phyloP scores from a whole-genome alignment of 225 moss, liverwort and hornwort genomes.

The Sphagnum contortum region DNA sequence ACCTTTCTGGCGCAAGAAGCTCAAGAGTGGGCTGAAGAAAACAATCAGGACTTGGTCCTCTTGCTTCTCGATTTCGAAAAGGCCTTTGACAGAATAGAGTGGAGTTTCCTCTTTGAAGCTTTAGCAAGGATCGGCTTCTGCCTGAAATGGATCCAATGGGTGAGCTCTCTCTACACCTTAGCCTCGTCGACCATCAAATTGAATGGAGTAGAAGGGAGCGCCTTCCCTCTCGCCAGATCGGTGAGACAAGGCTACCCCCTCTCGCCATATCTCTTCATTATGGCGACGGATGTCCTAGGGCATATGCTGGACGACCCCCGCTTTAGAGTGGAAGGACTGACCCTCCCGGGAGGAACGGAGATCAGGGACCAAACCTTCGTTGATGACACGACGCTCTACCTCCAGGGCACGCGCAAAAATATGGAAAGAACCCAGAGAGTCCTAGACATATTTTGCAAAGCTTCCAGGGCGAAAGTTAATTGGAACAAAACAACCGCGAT shows the following conservation, averaged over 20 bases:
- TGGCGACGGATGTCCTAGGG: background rate
- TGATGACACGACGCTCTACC: background rate
- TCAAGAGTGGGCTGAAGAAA: background rate
- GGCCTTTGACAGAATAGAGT: background rate
- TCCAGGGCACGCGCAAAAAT: background rate
- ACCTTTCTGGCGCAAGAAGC: background rate
- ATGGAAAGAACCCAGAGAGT: background rate
- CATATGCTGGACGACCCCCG: background rate
- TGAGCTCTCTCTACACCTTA: background rate
- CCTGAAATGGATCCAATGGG: background rate
- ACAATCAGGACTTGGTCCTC: background rate
- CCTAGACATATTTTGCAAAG: background rate
- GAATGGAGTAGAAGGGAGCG: background rate
- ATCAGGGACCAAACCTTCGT: background rate
- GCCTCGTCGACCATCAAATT: background rate
- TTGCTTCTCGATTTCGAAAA: slow-evolving; percentile 4
- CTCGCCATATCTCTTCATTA: background rate
- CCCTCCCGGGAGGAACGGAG: background rate
- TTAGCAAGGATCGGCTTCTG: background rate
- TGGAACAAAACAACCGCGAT: background rate
- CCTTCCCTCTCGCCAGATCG: background rate
- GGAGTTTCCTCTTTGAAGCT: background rate
- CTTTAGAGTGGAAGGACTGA: background rate
- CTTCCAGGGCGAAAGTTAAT: background rate
- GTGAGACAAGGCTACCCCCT: slow-evolving; percentile 6